Conservation (phyloP, 1,284 basidiomycete genomes). For the Fomitiporia mediterranea region DNA sequence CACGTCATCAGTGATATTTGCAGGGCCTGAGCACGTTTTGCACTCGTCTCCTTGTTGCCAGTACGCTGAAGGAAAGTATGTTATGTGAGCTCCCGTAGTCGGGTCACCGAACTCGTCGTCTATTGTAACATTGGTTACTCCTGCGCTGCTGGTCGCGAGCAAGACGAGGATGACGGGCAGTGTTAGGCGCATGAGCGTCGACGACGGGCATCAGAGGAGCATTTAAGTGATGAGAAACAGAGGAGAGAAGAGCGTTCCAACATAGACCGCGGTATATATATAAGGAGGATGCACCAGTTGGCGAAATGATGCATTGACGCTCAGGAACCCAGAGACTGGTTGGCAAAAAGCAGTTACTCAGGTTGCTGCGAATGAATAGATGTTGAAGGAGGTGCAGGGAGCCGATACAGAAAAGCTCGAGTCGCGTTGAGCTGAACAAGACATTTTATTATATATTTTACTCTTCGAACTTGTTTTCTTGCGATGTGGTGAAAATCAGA, state of each 20-base stretch:
- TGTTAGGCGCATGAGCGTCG: not conserved
- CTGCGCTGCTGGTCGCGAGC: not conserved
- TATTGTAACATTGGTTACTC: constrained; percentile 11
- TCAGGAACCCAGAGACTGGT: too few species aligned
- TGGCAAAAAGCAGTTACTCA: too few species aligned
- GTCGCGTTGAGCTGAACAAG: too few species aligned
- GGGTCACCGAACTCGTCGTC: constrained; percentile 16
- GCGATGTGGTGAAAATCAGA: too few species aligned
- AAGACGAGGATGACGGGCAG: not conserved
- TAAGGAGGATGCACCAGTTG: too few species aligned
- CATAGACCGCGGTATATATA: too few species aligned
- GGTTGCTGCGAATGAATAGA: too few species aligned
- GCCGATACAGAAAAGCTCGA: too few species aligned
- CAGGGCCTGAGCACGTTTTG: constrained; percentile 1
- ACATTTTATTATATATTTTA: too few species aligned
- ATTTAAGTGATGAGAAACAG: not conserved
- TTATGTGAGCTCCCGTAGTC: constrained; percentile 6
- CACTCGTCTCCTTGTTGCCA: constrained; percentile 16
- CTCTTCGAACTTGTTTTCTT: too few species aligned
- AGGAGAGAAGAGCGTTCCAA: not conserved
- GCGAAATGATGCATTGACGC: too few species aligned
- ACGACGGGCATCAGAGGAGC: not conserved
- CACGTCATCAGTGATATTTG: constrained; percentile 1
- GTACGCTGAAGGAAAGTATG: constrained; percentile 5
- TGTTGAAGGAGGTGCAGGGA: too few species aligned